Percentiles rank a stretch among this genome's conserved stretches.
These are phyloP conservation scores for Phylloporus sp. DNA, from an alignment of 768 basidiomycete genomes.

Conservation along the genomic window DNA sequence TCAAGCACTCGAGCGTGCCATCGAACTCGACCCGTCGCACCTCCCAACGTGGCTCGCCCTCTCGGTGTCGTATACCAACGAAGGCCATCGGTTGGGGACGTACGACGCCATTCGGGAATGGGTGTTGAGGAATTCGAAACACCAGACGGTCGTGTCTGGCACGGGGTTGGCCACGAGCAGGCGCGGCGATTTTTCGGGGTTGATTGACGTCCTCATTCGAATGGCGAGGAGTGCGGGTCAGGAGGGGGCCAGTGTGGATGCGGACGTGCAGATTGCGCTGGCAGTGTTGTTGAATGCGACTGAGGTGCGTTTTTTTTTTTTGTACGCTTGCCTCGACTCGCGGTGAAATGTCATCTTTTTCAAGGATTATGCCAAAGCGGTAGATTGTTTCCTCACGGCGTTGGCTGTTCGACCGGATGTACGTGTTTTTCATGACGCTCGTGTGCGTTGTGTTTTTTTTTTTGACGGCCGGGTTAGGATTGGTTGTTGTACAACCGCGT, in stretches of 20 bases:
- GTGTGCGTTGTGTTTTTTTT: not conserved
- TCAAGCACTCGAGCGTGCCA: conserved; percentile 72
- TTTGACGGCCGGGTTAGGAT: conserved; percentile 47
- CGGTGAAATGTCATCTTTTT: too few species aligned
- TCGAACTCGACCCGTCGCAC: conserved; percentile 74
- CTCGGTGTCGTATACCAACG: conserved; percentile 88
- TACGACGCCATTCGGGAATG: conserved; percentile 81
- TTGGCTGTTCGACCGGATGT: conserved; percentile 85
- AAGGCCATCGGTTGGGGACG: conserved; percentile 67
- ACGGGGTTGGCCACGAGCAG: conserved; percentile 27
- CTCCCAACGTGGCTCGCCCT: conserved; percentile 86
- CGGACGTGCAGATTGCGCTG: conserved; percentile 92
- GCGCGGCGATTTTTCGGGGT: conserved; percentile 35
- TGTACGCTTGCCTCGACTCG: too few species aligned
- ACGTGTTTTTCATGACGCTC: conserved; percentile 14
- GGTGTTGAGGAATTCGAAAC: conserved; percentile 57
- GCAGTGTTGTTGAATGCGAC: conserved; percentile 90
- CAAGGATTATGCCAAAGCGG: conserved; percentile 86
- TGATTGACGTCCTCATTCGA: conserved; percentile 75
- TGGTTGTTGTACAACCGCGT: conserved; percentile 91
- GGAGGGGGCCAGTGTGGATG: conserved; percentile 61
- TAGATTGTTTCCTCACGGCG: conserved; percentile 91
- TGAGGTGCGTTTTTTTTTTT: conserved; percentile 52
- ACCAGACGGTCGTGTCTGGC: conserved; percentile 42
- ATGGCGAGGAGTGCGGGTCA: conserved; percentile 60